phyloP scores from a whole-genome alignment of 257 asterid genomes.

The Penstemon barbatus region DNA sequence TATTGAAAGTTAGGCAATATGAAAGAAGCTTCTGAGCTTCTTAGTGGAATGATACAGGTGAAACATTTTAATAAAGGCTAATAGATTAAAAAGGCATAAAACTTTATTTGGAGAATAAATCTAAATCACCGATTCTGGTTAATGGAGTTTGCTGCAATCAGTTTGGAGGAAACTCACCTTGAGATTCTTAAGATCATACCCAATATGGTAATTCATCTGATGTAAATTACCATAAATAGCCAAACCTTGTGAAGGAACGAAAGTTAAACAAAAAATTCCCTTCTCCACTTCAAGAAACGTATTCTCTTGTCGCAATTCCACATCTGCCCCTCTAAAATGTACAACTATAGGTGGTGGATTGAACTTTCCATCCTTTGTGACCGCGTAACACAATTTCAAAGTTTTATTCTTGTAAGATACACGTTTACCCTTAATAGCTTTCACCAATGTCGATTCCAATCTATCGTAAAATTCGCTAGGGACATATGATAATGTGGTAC shows the following conservation, averaged over 20 bases:
- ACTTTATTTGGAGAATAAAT: not conserved
- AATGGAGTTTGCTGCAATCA: slow-evolving; percentile 41
- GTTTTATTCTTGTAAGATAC: slow-evolving; percentile 6
- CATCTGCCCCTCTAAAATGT: slow-evolving; percentile 53
- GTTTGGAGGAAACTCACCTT: slow-evolving; percentile 38
- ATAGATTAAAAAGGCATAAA: not conserved
- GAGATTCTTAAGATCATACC: slow-evolving; percentile 49
- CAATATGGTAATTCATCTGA: slow-evolving; percentile 43
- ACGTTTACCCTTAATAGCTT: slow-evolving; percentile 19
- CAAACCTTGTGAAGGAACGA: slow-evolving; percentile 28
- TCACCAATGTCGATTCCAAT: slow-evolving; percentile 25
- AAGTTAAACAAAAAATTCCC: slow-evolving; percentile 41
- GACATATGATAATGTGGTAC: slow-evolving; percentile 49
- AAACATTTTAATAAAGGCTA: too few relatives aligned
- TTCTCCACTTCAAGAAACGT: slow-evolving; percentile 41
- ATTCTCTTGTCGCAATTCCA: slow-evolving; percentile 32
- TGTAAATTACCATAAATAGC: slow-evolving; percentile 53
- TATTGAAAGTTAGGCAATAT: slow-evolving; percentile 61
- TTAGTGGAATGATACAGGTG: slow-evolving; percentile 29
- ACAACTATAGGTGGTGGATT: slow-evolving; percentile 30
- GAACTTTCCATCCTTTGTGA: not conserved
- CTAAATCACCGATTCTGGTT: not conserved
- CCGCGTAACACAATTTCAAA: slow-evolving; percentile 39
- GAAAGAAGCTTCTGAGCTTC: slow-evolving; percentile 54
- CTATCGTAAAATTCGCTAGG: slow-evolving; percentile 30